Conservation (phyloP, 148 eudicot species). For the Nepenthes mirabilis region DNA sequence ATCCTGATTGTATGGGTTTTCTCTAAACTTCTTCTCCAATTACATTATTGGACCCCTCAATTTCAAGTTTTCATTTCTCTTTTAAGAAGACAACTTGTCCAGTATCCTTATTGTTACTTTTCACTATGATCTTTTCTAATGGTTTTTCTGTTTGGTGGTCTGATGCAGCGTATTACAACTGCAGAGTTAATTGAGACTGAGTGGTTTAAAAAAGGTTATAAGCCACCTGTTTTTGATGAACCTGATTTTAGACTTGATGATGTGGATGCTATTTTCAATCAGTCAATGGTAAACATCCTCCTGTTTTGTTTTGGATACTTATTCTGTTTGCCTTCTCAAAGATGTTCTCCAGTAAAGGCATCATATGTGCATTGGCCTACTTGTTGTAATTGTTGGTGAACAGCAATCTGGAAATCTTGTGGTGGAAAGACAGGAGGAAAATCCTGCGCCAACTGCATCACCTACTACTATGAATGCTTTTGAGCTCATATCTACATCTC, state of each 20-base stretch:
- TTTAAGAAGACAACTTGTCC: neutral
- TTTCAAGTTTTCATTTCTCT: neutral
- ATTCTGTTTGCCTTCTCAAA: neutral
- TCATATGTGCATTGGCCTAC: neutral
- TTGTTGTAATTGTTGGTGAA: conserved; percentile 3
- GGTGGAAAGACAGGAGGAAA: conserved; percentile 69
- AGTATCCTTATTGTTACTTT: neutral
- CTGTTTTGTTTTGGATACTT: neutral
- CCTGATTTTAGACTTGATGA: conserved; percentile 55
- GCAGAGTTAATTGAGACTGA: conserved; percentile 71
- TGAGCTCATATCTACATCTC: conserved; percentile 89
- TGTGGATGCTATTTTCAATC: conserved; percentile 62
- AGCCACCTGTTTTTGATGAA: conserved; percentile 52
- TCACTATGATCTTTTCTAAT: neutral
- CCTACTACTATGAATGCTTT: conserved; percentile 90
- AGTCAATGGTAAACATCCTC: conserved; percentile 32
- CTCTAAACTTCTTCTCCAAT: too few relatives aligned
- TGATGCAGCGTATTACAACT: conserved; percentile 65
- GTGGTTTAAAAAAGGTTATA: conserved; percentile 89
- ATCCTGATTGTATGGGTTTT: too few relatives aligned
- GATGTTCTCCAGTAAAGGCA: too few relatives aligned
- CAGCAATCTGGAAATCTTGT: conserved; percentile 60
- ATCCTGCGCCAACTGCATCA: conserved; percentile 15
- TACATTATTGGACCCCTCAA: neutral
- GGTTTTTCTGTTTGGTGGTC: conserved; percentile 4